Base-by-base conservation (phyloP, 257 asterid species). In the Apocynum venetum region DNA sequence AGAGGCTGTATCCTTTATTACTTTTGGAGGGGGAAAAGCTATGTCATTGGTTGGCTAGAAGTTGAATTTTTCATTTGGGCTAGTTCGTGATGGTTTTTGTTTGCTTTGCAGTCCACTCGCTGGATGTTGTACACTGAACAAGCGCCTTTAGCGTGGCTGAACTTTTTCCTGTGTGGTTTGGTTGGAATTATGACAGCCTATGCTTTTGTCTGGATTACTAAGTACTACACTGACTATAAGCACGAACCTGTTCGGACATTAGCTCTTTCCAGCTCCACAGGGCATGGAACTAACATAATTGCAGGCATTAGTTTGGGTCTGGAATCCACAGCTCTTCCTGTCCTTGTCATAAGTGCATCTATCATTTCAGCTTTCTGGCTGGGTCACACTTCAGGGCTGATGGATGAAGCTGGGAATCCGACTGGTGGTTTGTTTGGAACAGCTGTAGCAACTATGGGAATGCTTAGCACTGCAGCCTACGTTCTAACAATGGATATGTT, bases 401-500 rank as follows among this genome's bases (percentile, higher is more conserved):
- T 87, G 79, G 99, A 93, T 80, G 99, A 96, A 81, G 78, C 90
- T 79, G 99, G 99, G 75, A 86, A n/a, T 80, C 97, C 98, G 77
- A 93, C 93, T 71, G 99, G 99, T 77, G 99, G 99, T 61, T 86
- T 96, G 89, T 96, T 96, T 86, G 99, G 99, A 75, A 96, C 99
- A 55, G 99, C 99, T 84, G 99, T 96, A 73, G 99, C 99, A 52
- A 96, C 99, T 11, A 96, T 96, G 99, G 98, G 99, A 72, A 96
- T 96, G 99, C 94, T 96, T 81, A 96, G 99, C 80, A 96, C 99
- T 7, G 99, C 99, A 76, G 99, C 98, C 79, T 96, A 96, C 83
- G 97, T 96, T 77, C 96, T 96, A 69, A 96, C 98, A 46, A 96
- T 96, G 99, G 99, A 96, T 84, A 96, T 96, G 99, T 96, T 96